A percentile compares a stretch with the other conserved stretches of the same genome.
Evolutionary conservation across 352 stramenopile species (phyloP).

Genomic region (Lagenidium sp.): DNA sequence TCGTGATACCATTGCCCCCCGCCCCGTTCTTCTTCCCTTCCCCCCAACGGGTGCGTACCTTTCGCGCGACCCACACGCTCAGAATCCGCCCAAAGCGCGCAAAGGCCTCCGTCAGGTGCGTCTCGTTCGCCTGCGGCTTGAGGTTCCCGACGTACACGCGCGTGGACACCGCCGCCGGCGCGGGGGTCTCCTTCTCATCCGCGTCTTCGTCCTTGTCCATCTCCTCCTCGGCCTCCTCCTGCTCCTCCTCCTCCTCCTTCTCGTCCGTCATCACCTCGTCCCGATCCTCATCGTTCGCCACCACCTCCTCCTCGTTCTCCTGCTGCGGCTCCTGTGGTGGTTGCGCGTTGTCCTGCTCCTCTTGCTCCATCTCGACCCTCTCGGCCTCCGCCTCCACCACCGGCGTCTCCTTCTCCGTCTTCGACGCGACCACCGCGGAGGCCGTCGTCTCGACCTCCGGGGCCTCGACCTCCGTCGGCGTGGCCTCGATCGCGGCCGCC

Average conservation of each 20-base stretch:
- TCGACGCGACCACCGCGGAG: too few species aligned
- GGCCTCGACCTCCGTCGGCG: too few species aligned
- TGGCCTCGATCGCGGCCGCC: too few species aligned
- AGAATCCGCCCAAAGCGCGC: constrained; percentile 57
- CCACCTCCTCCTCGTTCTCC: background rate
- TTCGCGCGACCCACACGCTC: constrained; percentile 66
- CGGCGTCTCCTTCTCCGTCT: too few species aligned
- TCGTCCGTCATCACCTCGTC: background rate
- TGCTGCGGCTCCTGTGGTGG: background rate
- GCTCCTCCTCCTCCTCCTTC: background rate
- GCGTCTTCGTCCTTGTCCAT: background rate
- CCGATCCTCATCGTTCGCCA: background rate
- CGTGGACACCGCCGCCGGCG: constrained; percentile 2
- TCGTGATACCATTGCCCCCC: background rate
- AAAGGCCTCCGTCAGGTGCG: constrained; percentile 53
- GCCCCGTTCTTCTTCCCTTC: background rate
- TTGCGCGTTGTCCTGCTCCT: too few species aligned
- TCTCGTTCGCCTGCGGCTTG: constrained; percentile 52
- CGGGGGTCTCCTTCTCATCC: too few species aligned
- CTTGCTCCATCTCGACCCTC: too few species aligned
- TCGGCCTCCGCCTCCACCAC: too few species aligned
- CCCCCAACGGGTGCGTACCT: constrained; percentile 21
- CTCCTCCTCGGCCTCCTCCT: constrained; percentile 1
- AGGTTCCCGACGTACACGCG: constrained; percentile 77
- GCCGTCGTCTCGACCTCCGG: too few species aligned